Evolutionary conservation across 78 protist species (phyloP).

Genomic region (Dictyostelium firmibasis): DNA sequence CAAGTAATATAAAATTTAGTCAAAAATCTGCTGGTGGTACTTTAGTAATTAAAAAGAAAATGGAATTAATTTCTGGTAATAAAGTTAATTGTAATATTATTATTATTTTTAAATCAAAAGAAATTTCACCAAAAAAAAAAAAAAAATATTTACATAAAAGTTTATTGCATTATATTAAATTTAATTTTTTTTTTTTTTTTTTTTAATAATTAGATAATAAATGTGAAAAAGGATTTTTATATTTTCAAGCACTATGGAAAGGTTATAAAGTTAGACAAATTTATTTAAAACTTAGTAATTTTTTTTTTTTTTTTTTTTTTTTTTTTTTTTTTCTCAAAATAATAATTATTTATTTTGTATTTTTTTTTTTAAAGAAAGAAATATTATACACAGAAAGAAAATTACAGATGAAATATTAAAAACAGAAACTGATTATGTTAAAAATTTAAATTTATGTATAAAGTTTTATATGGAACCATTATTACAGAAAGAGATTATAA

Average conservation of each 20-base stretch:
- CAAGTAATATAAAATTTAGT: not conserved
- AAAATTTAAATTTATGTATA: constrained; percentile 33
- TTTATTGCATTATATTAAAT: no score
- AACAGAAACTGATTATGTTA: constrained; percentile 53
- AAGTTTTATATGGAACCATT: constrained; percentile 35
- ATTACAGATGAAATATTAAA: constrained; percentile 38
- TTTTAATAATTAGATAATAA: not conserved
- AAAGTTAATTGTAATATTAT: not conserved
- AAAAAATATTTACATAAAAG: not conserved
- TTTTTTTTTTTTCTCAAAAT: not conserved
- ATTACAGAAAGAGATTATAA: not conserved
- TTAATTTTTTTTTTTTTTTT: not conserved
- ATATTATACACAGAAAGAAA: not conserved
- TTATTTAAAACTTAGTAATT: not conserved
- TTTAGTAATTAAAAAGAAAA: constrained; percentile 13
- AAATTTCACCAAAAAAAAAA: not conserved
- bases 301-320: not conserved
- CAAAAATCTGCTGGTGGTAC: not conserved
- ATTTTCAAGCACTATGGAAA: constrained; percentile 51
- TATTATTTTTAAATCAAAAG: not conserved
- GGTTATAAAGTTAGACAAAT: constrained; percentile 41
- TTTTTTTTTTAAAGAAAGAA: not conserved
- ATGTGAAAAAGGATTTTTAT: constrained; percentile 14
- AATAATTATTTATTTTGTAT: not conserved
- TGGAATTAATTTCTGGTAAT: not conserved